phyloP scores from a whole-genome alignment of 495 filamentous ascomycete species.

The Daldinia caldariorum region DNA sequence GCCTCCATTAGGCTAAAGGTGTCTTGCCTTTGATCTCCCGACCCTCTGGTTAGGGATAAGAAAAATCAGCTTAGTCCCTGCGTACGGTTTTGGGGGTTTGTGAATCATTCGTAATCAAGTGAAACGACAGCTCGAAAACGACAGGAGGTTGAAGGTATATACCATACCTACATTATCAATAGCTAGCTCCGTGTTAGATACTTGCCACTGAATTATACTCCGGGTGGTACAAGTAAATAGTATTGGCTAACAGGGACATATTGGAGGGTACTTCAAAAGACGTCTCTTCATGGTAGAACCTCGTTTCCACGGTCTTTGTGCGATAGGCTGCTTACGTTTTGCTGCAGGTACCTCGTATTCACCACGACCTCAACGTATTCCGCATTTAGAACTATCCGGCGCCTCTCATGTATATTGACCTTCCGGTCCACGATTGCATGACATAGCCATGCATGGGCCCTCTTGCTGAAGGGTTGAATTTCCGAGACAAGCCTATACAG shows the following conservation, averaged over 20 bases:
- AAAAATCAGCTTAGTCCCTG: not conserved
- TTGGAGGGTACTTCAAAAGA: not conserved
- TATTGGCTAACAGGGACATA: not conserved
- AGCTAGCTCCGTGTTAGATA: not conserved
- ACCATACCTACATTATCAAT: not conserved
- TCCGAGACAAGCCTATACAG: constrained; percentile 37
- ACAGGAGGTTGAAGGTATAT: not conserved
- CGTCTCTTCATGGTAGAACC: constrained; percentile 4
- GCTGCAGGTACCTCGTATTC: constrained; percentile 23
- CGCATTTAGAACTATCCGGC: constrained; percentile 4
- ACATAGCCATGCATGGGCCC: not conserved
- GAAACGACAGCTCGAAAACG: not conserved
- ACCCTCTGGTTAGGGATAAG: constrained; percentile 1
- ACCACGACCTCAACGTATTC: constrained; percentile 14
- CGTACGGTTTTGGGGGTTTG: not conserved
- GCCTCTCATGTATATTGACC: not conserved
- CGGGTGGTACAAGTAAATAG: not conserved
- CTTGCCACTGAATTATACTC: not conserved
- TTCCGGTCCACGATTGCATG: not conserved
- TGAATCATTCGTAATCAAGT: not conserved
- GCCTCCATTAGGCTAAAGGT: constrained; percentile 19
- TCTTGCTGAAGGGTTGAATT: constrained; percentile 15
- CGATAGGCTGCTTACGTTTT: constrained; percentile 11
- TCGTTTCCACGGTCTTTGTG: constrained; percentile 6
- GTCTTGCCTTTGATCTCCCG: constrained; percentile 1